Conservation (phyloP, 495 filamentous ascomycete genomes). For the Penicillium fimorum region DNA sequence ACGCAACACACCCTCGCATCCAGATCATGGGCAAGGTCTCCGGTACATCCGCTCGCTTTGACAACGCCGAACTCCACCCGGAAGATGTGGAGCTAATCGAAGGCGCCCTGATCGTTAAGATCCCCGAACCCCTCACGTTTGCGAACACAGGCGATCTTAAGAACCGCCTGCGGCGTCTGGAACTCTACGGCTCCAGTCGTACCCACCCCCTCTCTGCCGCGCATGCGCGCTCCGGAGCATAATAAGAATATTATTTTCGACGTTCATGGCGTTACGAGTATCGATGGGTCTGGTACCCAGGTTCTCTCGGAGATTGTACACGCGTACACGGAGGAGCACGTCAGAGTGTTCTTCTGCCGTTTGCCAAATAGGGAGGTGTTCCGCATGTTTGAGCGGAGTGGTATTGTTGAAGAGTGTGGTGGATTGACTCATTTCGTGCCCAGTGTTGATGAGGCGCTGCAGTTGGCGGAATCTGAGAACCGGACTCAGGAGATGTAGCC, state of each 20-base stretch:
- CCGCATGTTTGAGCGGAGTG: constrained; percentile 69
- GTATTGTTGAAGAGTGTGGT: constrained; percentile 78
- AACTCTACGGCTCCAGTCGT: constrained; percentile 78
- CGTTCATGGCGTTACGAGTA: constrained; percentile 87
- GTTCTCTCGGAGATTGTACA: constrained; percentile 87
- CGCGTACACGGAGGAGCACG: constrained; percentile 66
- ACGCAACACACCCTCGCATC: constrained; percentile 87
- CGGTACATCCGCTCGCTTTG: constrained; percentile 71
- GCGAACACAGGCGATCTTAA: constrained; percentile 95
- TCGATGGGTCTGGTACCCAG: constrained; percentile 91
- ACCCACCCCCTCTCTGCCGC: constrained; percentile 87
- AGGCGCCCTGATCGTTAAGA: constrained; percentile 92
- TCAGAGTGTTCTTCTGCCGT: constrained; percentile 85
- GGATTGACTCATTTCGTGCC: constrained; percentile 74
- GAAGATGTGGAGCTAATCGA: constrained; percentile 83
- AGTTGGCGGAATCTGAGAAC: constrained; percentile 68
- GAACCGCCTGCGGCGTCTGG: constrained; percentile 74
- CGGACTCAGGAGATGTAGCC: constrained; percentile 21
- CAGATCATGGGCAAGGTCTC: constrained; percentile 92
- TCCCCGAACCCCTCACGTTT: constrained; percentile 94
- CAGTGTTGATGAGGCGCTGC: constrained; percentile 79
- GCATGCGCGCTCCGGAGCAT: constrained; percentile 65
- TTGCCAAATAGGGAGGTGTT: constrained; percentile 69
- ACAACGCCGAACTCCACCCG: constrained; percentile 80
- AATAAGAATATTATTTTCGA: constrained; percentile 95